Evolutionary conservation across 805 yeast genomes (phyloP).

Genomic region (Debaryomyces hansenii): DNA sequence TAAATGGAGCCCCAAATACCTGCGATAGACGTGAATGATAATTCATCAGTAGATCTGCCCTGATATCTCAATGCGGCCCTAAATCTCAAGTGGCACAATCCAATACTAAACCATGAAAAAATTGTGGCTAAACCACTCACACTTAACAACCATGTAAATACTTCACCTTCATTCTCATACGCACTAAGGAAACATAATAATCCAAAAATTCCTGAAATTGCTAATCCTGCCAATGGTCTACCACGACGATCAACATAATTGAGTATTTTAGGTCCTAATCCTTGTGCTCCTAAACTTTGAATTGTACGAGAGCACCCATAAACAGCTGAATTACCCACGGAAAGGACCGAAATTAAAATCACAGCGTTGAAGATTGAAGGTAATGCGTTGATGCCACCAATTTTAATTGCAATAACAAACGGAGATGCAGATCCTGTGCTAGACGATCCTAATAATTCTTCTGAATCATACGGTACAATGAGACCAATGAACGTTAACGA

Average conservation of each 20-base stretch:
- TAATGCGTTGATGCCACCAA: conserved; percentile 61
- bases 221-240: conserved; percentile 41
- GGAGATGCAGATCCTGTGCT: conserved; percentile 63
- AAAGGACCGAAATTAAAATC: conserved; percentile 67
- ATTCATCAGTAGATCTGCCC: conserved; percentile 33
- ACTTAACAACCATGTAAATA: conserved; percentile 43
- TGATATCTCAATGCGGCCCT: conserved; percentile 38
- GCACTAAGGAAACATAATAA: conserved; percentile 40
- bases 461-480: conserved; percentile 52
- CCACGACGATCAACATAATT: conserved; percentile 42
- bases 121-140: conserved; percentile 41
- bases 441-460: conserved; percentile 48
- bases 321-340: conserved; percentile 76
- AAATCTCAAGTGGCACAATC: conserved; percentile 41
- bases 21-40: conserved; percentile 31
- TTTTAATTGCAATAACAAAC: conserved; percentile 67
- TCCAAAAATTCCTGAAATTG: conserved; percentile 33
- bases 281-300: conserved; percentile 68
- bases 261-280: conserved; percentile 57
- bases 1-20: conserved; percentile 39
- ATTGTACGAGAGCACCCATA: conserved; percentile 73
- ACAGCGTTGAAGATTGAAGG: conserved; percentile 77
- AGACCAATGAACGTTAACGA: conserved; percentile 35
- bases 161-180: conserved; percentile 26
- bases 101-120: conserved; percentile 42